Evolutionary conservation across 805 yeast genomes (phyloP).

Genomic region (Pichia cabralensis): DNA sequence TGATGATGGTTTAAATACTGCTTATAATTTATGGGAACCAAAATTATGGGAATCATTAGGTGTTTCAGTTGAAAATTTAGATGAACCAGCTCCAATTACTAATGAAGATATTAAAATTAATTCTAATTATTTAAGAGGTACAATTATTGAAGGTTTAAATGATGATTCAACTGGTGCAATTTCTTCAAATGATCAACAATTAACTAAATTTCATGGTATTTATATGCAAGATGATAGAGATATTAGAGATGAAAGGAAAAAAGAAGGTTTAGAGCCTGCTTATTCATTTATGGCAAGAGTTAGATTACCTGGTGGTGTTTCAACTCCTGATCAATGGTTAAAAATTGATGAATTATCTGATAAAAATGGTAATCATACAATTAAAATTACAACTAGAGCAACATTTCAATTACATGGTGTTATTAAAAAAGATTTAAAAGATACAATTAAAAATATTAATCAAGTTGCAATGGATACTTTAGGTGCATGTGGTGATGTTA

Average conservation of each 20-base stretch:
- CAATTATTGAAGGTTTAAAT: slow-evolving; percentile 74
- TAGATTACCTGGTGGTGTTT: slow-evolving; percentile 87
- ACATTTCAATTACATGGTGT: slow-evolving; percentile 95
- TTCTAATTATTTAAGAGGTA: slow-evolving; percentile 85
- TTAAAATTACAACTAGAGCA: slow-evolving; percentile 92
- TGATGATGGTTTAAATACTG: slow-evolving; percentile 90
- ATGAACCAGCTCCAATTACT: slow-evolving; percentile 83
- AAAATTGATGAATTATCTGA: slow-evolving; percentile 74
- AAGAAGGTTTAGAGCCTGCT: slow-evolving; percentile 90
- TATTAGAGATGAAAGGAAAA: slow-evolving; percentile 83
- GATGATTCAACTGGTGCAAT: slow-evolving; percentile 88
- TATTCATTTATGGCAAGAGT: slow-evolving; percentile 96
- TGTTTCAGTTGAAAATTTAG: slow-evolving; percentile 79
- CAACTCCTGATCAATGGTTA: slow-evolving; percentile 85
- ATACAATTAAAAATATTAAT: slow-evolving; percentile 89
- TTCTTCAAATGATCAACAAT: slow-evolving; percentile 81
- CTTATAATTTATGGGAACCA: slow-evolving; percentile 82
- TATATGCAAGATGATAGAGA: slow-evolving; percentile 99
- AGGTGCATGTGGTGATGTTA: slow-evolving; percentile 98
- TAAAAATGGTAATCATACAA: slow-evolving; percentile 81
- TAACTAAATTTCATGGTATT: slow-evolving; percentile 95
- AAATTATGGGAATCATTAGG: slow-evolving; percentile 82
- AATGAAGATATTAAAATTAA: slow-evolving; percentile 91
- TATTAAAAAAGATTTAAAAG: slow-evolving; percentile 79
- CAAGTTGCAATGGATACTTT: slow-evolving; percentile 84